Percentiles rank a stretch among this genome's conserved stretches.
These are phyloP conservation scores for Diutina sp. DNA, from an alignment of 1,139 yeast species.

Conservation along the genomic window DNA sequence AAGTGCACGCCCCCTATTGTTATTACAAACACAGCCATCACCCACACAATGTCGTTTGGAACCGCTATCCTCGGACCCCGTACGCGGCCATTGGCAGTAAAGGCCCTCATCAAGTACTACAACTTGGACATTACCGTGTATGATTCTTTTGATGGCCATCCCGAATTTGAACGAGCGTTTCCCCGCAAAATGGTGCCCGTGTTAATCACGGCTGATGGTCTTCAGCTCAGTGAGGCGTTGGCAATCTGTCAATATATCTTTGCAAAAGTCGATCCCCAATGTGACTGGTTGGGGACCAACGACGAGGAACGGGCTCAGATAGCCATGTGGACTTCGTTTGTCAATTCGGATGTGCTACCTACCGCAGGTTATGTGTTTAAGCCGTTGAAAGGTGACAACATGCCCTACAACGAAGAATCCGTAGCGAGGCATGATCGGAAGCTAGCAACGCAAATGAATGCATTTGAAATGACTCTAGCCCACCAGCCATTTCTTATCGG, in stretches of 20 bases:
- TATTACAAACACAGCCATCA: not conserved
- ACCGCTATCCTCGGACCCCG: not conserved
- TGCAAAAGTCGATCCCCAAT: conserved; percentile 12
- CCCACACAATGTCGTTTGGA: not conserved
- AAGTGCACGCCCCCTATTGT: not conserved
- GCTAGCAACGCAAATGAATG: conserved; percentile 25
- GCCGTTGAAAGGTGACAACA: conserved; percentile 19
- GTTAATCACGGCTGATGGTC: conserved; percentile 69
- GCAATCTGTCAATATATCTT: conserved; percentile 45
- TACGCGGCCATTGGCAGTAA: not conserved
- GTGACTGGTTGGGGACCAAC: conserved; percentile 47
- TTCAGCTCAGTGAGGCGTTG: conserved; percentile 62
- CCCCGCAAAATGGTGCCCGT: conserved; percentile 72
- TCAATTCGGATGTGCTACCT: conserved; percentile 56
- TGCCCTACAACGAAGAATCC: conserved; percentile 66
- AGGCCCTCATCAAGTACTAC: not conserved
- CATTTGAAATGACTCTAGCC: conserved; percentile 53
- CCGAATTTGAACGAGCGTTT: conserved; percentile 28
- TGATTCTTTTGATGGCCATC: not conserved
- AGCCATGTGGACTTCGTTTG: conserved; percentile 72
- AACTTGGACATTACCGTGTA: not conserved
- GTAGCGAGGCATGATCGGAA: conserved; percentile 41
- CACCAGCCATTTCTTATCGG: conserved; percentile 83
- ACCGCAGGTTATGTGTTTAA: conserved; percentile 21
- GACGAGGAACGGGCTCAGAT: conserved; percentile 58